A percentile compares a stretch with the other conserved stretches of the same genome.
phyloP scores from a whole-genome alignment of 148 eudicot species.

The Polygonum aviculare region DNA sequence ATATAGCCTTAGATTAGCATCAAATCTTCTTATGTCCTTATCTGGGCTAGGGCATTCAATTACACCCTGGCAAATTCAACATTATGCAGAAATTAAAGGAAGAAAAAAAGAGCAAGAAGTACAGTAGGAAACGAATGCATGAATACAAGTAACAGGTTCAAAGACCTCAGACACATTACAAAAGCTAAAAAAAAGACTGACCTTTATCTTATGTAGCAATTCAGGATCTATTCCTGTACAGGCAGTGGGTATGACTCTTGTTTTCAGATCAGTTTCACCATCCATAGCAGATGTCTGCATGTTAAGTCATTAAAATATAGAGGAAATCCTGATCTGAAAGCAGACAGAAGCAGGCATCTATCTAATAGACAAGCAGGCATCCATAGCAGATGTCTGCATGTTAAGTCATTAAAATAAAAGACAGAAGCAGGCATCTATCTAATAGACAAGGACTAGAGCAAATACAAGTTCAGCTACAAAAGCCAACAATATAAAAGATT shows the following conservation, averaged over 20 bases:
- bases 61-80: conserved; percentile 59
- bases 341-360: not conserved
- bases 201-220: conserved; percentile 89
- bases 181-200: conserved; percentile 10
- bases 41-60: conserved; percentile 92
- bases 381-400: conserved; percentile 87
- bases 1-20: conserved; percentile 88
- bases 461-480: not conserved
- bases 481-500: not conserved
- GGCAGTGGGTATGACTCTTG: conserved; percentile 75
- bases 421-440: not conserved
- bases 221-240: conserved; percentile 92
- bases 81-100: conserved; percentile 10
- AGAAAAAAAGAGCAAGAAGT: not conserved
- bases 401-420: conserved; percentile 10
- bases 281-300: conserved; percentile 92
- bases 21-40: conserved; percentile 88
- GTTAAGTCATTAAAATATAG: conserved; percentile 8
- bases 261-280: conserved; percentile 97
- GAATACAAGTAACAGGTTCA: not conserved
- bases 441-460: not conserved
- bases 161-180: not conserved
- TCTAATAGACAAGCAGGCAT: conserved; percentile 26
- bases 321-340: too few species aligned
- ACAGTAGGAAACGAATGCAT: not conserved